These are phyloP conservation scores for Umbelopsis sp. DNA, from an alignment of 371 early-diverging fungal species.

Conservation along the genomic window DNA sequence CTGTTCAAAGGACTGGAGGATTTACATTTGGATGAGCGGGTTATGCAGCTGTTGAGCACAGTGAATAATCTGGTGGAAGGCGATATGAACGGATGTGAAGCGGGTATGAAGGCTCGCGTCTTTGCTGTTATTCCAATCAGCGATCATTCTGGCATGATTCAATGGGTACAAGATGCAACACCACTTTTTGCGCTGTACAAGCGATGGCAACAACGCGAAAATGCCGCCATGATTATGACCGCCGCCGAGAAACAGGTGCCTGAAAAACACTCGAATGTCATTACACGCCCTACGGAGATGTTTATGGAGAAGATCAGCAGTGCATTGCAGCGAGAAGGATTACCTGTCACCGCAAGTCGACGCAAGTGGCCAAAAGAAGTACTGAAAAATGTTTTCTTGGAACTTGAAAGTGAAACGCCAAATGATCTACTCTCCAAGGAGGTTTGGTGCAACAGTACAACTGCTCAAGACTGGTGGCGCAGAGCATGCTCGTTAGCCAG, in stretches of 20 bases:
- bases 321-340: constrained; percentile 54
- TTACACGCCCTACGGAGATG: constrained; percentile 42
- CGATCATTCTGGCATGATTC: constrained; percentile 94
- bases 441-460: constrained; percentile 58
- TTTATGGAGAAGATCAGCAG: constrained; percentile 43
- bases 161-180: constrained; percentile 92
- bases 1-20: constrained; percentile 93
- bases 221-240: constrained; percentile 36
- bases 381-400: constrained; percentile 60
- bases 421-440: constrained; percentile 65
- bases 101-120: constrained; percentile 68
- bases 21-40: constrained; percentile 89
- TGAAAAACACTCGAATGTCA: constrained; percentile 25
- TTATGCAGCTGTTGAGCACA: constrained; percentile 82
- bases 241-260: constrained; percentile 36
- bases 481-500: constrained; percentile 77
- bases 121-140: constrained; percentile 97
- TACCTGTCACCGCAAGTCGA: constrained; percentile 54
- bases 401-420: constrained; percentile 70
- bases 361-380: constrained; percentile 71
- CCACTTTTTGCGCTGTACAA: constrained; percentile 64
- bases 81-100: constrained; percentile 52
- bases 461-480: constrained; percentile 72
- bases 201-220: constrained; percentile 62
- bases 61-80: constrained; percentile 72